Conservation (phyloP, 345 rosid species). For the Pistacia vera region DNA sequence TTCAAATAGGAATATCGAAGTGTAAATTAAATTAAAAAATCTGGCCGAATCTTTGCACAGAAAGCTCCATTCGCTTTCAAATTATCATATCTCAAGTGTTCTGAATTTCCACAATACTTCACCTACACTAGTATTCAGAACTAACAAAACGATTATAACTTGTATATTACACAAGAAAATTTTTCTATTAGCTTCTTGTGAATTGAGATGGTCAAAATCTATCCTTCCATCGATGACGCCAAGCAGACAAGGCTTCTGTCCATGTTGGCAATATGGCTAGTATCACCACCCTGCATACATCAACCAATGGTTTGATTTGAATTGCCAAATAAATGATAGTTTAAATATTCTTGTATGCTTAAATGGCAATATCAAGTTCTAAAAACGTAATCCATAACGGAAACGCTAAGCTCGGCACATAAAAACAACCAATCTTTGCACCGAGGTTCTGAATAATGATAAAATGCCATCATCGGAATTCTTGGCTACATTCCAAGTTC, state of each 20-base stretch:
- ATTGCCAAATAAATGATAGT: neutral
- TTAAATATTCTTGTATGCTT: neutral
- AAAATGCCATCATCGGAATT: neutral
- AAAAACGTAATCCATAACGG: neutral
- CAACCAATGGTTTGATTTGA: neutral
- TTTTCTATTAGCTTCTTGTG: neutral
- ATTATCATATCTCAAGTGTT: neutral
- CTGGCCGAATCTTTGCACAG: neutral
- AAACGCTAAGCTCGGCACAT: neutral
- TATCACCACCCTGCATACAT: conserved; percentile 3
- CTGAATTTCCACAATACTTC: no score
- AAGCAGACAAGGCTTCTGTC: neutral
- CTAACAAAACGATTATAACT: neutral
- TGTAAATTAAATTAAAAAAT: no score
- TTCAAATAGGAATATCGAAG: no score
- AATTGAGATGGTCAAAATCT: neutral
- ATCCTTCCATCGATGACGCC: no score
- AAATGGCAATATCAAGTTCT: neutral
- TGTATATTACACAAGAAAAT: neutral
- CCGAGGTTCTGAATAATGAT: neutral
- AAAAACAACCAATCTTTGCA: neutral
- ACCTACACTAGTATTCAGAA: neutral
- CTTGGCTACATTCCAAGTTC: neutral
- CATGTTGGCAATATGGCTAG: neutral
- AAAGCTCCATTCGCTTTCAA: neutral